phyloP scores from a whole-genome alignment of 169 alveolate species.

The Sarcocystis neurona region DNA sequence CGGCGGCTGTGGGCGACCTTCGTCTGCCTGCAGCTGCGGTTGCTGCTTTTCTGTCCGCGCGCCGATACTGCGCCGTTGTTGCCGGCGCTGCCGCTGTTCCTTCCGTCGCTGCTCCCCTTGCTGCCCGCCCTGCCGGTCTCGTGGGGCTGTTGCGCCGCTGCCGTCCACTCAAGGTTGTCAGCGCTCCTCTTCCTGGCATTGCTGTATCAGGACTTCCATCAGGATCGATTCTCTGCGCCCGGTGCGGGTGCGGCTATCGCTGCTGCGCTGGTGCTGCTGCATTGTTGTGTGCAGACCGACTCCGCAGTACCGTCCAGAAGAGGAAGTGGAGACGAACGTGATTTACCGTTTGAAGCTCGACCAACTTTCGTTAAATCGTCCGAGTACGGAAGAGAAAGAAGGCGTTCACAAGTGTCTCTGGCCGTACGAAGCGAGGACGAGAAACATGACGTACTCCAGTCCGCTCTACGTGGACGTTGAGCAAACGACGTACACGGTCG shows the following conservation, averaged over 20 bases:
- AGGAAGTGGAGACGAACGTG: constrained; percentile 80
- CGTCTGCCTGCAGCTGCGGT: too few relatives aligned
- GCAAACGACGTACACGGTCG: constrained; percentile 81
- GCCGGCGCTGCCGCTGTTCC: too few relatives aligned
- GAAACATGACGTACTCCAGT: constrained; percentile 92
- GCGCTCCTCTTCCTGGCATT: neutral
- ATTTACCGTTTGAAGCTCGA: constrained; percentile 87
- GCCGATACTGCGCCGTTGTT: too few relatives aligned
- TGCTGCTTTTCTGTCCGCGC: too few relatives aligned
- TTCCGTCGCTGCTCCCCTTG: too few relatives aligned
- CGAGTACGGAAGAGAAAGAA: constrained; percentile 90
- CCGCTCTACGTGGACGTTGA: constrained; percentile 85
- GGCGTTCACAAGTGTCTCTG: constrained; percentile 84
- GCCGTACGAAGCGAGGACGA: constrained; percentile 97
- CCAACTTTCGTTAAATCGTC: constrained; percentile 92
- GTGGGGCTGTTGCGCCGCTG: too few relatives aligned
- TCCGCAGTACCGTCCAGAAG: constrained; percentile 87
- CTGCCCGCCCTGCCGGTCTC: too few relatives aligned
- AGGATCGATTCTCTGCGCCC: too few relatives aligned
- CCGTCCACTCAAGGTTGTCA: too few relatives aligned
- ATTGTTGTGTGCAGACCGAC: constrained; percentile 77
- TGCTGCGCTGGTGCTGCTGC: neutral
- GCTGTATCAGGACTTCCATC: constrained; percentile 14
- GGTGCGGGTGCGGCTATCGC: too few relatives aligned
- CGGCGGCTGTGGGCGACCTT: too few relatives aligned